Evolutionary conservation across 345 rosid genomes (phyloP), one percentile per base, ranked within the genome.

Genomic region (Raphanus sativus): DNA sequence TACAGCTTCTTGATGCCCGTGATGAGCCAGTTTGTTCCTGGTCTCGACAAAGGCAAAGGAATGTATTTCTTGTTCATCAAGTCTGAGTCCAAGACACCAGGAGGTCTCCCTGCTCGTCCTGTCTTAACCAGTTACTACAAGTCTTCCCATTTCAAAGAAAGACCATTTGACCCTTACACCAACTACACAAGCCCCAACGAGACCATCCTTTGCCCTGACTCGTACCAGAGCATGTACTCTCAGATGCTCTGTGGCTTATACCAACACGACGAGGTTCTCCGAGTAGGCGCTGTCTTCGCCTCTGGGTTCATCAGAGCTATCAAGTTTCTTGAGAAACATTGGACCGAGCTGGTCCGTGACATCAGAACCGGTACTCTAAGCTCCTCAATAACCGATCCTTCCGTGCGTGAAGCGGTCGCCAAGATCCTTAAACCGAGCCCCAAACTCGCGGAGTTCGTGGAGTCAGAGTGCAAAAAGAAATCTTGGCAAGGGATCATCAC

Each of bases 211-310:
- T 90, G 92, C 84, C 77, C 87, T 5, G 93, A 90, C 80, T 85
- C 93, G 54, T 87, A 88, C 90, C 96, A 90, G 68, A 87, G 91
- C 83, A 90, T 90, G 96, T 90, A 90, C 73, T 84, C 91, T 54
- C 96, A 90, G 70, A 38, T 90, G 83, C 96, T 90, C 29, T 90
- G 93, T 74, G 96, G 92, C 77, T 89, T 90, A 52, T 85, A 68
- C 70, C 91, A 86, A 54, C 82, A 71, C 86, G 77, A 79, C 13
- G 93, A 90, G 64, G 96, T 90, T 64, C 89, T 90, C 34, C 80
- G 96, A 62, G 96, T 90, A 4, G 96, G 96, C 15, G 96, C 96
- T 60, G 92, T 90, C 65, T 90, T 90, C 29, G 96, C 96, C 75
- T 90, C 96, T 74, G 96, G 92, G 4, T 90, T 90, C 85, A 88